Percentiles rank a stretch among this genome's conserved stretches.
Conservation (phyloP, 1,139 yeast genomes). For the Williopsis jadinii region DNA sequence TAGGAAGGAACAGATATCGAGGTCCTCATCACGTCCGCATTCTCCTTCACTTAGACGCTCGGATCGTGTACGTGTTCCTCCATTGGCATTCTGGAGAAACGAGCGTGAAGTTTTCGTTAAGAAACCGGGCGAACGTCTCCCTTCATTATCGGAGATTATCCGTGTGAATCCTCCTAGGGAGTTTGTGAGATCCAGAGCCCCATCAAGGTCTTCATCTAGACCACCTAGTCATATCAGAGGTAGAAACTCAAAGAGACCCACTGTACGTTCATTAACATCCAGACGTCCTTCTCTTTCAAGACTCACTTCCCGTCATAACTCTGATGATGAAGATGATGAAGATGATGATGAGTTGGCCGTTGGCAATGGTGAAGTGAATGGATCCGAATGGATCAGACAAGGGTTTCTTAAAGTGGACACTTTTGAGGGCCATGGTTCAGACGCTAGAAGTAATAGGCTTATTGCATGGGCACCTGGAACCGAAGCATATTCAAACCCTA, state of each 20-base stretch:
- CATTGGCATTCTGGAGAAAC: constrained; percentile 81
- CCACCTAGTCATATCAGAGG: background rate
- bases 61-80: constrained; percentile 57
- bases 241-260: background rate
- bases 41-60: constrained; percentile 38
- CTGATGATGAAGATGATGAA: constrained; percentile 7
- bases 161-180: constrained; percentile 33
- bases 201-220: constrained; percentile 6
- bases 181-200: constrained; percentile 5
- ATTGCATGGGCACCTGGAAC: constrained; percentile 71
- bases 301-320: background rate
- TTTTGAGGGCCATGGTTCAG: constrained; percentile 45
- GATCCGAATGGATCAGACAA: constrained; percentile 49
- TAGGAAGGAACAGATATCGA: constrained; percentile 15
- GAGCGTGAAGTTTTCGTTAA: constrained; percentile 65
- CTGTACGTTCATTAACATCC: constrained; percentile 2
- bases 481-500: constrained; percentile 37
- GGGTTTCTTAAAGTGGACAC: constrained; percentile 46
- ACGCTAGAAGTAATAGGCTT: constrained; percentile 35
- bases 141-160: constrained; percentile 52
- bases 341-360: constrained; percentile 19
- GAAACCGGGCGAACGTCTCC: constrained; percentile 44
- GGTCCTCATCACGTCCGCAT: constrained; percentile 15
- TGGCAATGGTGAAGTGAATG: constrained; percentile 32
- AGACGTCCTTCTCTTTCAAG: constrained; percentile 8